These are phyloP conservation scores for Monoraphidium neglectum DNA, from an alignment of 139 green algal species.

Conservation along the genomic window DNA sequence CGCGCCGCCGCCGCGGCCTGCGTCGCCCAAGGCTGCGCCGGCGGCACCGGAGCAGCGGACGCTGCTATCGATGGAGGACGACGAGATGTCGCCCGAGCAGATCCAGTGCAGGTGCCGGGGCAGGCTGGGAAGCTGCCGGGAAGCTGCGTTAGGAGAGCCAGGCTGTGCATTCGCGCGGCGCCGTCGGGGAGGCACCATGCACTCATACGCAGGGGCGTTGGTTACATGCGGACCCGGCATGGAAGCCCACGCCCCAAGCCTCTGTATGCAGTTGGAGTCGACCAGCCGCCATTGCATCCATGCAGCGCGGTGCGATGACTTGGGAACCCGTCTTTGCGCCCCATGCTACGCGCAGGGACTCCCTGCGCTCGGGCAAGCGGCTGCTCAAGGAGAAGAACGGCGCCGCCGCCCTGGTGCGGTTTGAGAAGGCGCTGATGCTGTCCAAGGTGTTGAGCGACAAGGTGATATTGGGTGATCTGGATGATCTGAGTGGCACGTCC, in stretches of 20 bases:
- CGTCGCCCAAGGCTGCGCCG: not conserved
- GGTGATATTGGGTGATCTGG: no score
- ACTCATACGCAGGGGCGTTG: no score
- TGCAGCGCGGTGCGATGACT: no score
- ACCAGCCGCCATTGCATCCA: no score
- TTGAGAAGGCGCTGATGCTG: conserved; percentile 96
- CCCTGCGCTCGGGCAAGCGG: conserved; percentile 82
- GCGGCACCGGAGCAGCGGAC: conserved; percentile 13
- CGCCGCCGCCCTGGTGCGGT: conserved; percentile 82
- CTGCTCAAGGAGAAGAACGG: conserved; percentile 87
- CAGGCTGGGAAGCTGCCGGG: no score
- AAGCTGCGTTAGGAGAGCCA: no score
- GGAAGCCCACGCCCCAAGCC: no score
- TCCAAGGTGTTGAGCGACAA: conserved; percentile 69
- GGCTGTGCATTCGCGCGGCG: no score
- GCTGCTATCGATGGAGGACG: conserved; percentile 76
- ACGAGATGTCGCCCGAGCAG: conserved; percentile 70
- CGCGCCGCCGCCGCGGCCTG: conserved; percentile 14
- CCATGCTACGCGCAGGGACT: conserved; percentile 33
- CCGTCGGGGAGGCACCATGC: no score
- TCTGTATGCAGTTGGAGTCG: no score
- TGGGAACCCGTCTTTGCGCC: not conserved
- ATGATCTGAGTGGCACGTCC: no score
- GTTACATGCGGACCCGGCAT: no score
- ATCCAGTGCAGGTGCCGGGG: conserved; percentile 61